A percentile compares a stretch with the other conserved stretches of the same genome.
Evolutionary conservation across 768 basidiomycete species (phyloP).

Genomic region (Fomitopsis serialis): DNA sequence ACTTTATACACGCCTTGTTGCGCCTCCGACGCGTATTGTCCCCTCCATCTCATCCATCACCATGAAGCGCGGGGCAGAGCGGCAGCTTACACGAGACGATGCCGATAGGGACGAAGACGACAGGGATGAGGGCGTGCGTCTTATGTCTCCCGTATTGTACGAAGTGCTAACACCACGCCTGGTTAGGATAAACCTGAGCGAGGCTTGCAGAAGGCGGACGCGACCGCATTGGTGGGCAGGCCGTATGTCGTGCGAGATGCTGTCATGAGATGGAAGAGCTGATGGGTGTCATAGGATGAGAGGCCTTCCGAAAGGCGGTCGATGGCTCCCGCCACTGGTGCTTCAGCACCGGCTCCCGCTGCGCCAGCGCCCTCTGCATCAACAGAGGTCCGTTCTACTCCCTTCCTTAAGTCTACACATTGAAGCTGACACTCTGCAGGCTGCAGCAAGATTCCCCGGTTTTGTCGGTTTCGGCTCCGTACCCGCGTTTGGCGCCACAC

Average conservation of each 20-base stretch:
- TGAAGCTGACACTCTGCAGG: no score
- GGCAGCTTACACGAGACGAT: slow-evolving; percentile 58
- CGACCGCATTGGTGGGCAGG: slow-evolving; percentile 47
- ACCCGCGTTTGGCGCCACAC: no score
- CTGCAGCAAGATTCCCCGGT: no score
- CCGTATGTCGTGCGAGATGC: slow-evolving; percentile 35
- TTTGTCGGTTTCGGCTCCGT: no score
- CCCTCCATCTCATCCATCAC: slow-evolving; percentile 1
- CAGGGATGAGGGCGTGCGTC: slow-evolving; percentile 13
- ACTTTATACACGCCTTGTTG: no score
- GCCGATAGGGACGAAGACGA: slow-evolving; percentile 35
- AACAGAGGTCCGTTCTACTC: no score
- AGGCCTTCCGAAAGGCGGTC: slow-evolving; percentile 51
- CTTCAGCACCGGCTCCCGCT: neutral
- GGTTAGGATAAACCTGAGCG: slow-evolving; percentile 28
- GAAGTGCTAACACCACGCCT: neutral
- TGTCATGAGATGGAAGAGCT: neutral
- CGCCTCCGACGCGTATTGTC: neutral
- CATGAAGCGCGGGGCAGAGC: slow-evolving; percentile 78
- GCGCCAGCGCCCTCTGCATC: no score
- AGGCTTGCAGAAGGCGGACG: slow-evolving; percentile 59
- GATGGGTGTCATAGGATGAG: slow-evolving; percentile 39
- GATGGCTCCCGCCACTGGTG: slow-evolving; percentile 11
- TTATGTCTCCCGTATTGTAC: neutral
- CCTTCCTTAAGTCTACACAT: no score